Base-by-base conservation (phyloP, 768 basidiomycete species). In the Rhizopogon rudus region DNA sequence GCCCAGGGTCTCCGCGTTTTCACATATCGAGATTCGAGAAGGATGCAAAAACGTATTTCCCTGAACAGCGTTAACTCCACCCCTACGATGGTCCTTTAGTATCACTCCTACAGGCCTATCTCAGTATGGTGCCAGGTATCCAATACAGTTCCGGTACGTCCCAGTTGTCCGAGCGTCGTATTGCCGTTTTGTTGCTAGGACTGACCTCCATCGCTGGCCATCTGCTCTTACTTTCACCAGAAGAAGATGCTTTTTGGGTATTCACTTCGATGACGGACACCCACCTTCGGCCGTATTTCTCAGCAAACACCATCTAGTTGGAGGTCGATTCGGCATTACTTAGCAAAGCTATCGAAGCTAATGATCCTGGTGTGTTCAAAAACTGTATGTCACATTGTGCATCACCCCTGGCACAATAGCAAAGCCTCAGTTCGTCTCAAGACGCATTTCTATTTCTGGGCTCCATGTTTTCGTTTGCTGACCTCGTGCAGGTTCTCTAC, bases 191-290 rank as follows among this genome's bases (percentile, higher is more conserved):
- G 22, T 25, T 25, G 22, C 22, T 25, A 25, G 22, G 22, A 4
- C 70, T 93, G 40, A 81, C 86, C 6, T 73, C 81, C 9, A 84
- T 92, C 51, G 81, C 84, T 20, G 88, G 88, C 2, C 84, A 90
- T 58, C 71, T 93, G 44, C 70, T 93, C 0, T 70, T 87, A 7
- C 82, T 88, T 45, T 81, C 88, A 0, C 91, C 91, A 0, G 91
- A 93, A 59, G 91, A 93, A 65, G 91, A 93, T 60, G 91, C 88
- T 0, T 93, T 93, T 67, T 93, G 91, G 91, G 92, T 88, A 17
- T 92, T 93, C 65, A 78, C 89, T 1, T 90, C 89, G 3, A 72
- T 93, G 59, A 93, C 93, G 91, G 89, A 93, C 60, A 79, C 81
- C 1, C 84, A 91, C 60, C 73, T 92, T n/a, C 85, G 91, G 1